Evolutionary conservation across 2,329 filamentous ascomycete species (phyloP), one percentile per base, ranked within the genome.

Genomic region (Sarocladium oryzae): DNA sequence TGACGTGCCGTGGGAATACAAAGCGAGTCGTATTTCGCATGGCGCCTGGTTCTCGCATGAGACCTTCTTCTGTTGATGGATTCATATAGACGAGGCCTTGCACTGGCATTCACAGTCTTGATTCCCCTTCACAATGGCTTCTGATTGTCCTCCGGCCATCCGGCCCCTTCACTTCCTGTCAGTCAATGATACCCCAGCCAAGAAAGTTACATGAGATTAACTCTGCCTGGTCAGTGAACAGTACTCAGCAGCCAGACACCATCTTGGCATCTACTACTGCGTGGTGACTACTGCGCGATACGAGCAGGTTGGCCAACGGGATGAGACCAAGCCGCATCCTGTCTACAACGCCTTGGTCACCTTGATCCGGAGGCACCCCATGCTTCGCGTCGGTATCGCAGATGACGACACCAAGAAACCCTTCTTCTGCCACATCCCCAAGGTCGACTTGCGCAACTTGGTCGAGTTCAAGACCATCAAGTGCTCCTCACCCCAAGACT

Each of bases 211-310:
- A n/a, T 59, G 6, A 67, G 68, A 33, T 55, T 57, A 37, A 57
- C 50, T 46, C n/a, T n/a, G 4, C 15, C 4, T 3, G 8, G 7
- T n/a, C 52, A 76, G 74, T 43, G 74, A 77, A 55, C 62, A 66
- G 35, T 75, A 63, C 56, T 75, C 69, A 5, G 70, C 75, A 2
- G 65, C 71, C 5, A 70, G 75, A 2, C 74, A 78, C 55, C 58
- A 64, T 3, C 60, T 78, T 3, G 73, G 73, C 28, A 58, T 78
- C 40, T 75, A 77, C 56, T 68, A 68, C 52, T 70, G 71, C 43
- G 74, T 80, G 11, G 62, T 66, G 40, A 66, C 72, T 28, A 72
- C 73, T 10, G 70, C 70, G 35, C 70, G 69, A 33, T 79, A 79
- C 55, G 54, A 49, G 51, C 59, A 21, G 13, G 16, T 16, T 8